Conservation (phyloP, 2,329 filamentous ascomycete genomes). For the Polytolypa hystricis region DNA sequence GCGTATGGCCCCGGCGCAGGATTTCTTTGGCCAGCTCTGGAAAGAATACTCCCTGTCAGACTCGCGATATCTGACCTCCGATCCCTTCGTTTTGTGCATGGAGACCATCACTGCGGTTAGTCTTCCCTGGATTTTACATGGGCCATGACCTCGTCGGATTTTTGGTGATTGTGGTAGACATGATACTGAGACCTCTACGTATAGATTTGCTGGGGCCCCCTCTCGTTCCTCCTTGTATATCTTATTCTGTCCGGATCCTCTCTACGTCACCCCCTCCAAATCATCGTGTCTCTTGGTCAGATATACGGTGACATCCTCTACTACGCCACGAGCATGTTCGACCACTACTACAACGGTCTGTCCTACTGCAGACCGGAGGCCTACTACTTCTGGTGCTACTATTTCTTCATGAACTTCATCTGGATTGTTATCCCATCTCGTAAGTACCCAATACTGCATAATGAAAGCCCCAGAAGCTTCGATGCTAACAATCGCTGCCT, state of each 20-base stretch:
- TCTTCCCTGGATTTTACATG: slow-evolving; percentile 7
- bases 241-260: slow-evolving; percentile 44
- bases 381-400: slow-evolving; percentile 57
- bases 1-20: slow-evolving; percentile 54
- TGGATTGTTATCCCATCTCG: slow-evolving; percentile 53
- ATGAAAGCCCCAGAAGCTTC: too few relatives aligned
- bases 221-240: slow-evolving; percentile 47
- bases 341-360: slow-evolving; percentile 43
- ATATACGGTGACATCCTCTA: slow-evolving; percentile 55
- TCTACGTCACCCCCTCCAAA: slow-evolving; percentile 48
- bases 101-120: slow-evolving; percentile 70
- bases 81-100: slow-evolving; percentile 77
- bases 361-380: slow-evolving; percentile 51
- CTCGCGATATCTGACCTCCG: slow-evolving; percentile 72
- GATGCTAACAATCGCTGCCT: neutral
- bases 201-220: slow-evolving; percentile 50
- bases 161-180: neutral
- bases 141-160: neutral
- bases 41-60: slow-evolving; percentile 86
- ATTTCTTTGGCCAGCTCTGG: slow-evolving; percentile 75
- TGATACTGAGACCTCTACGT: too few relatives aligned
- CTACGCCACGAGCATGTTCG: slow-evolving; percentile 52
- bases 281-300: slow-evolving; percentile 51
- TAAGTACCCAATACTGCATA: too few relatives aligned
- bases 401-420: slow-evolving; percentile 54